phyloP scores from a whole-genome alignment of 2,329 filamentous ascomycete genomes.

The Simplicillium aogashimaense region DNA sequence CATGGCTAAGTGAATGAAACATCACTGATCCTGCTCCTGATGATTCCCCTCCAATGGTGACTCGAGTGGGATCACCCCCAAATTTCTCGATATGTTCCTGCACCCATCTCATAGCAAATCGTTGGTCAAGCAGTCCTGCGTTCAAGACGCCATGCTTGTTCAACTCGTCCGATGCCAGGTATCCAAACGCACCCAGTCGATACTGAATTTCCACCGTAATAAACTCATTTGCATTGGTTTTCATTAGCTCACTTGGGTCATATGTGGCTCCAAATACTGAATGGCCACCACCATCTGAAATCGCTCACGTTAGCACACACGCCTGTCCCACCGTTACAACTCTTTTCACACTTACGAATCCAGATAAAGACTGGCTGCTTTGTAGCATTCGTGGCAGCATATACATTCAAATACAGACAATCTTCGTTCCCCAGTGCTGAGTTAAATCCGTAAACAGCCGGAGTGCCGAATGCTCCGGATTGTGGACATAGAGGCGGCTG shows the following conservation, averaged over 20 bases:
- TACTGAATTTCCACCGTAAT: constrained; percentile 28
- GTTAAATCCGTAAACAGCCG: constrained; percentile 11
- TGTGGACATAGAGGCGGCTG: constrained; percentile 17
- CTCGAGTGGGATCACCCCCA: constrained; percentile 39
- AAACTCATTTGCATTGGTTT: constrained; percentile 19
- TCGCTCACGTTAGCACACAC: constrained; percentile 9
- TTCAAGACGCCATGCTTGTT: constrained; percentile 28
- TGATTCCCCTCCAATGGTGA: constrained; percentile 43
- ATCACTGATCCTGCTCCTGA: constrained; percentile 41
- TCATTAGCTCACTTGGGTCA: constrained; percentile 15
- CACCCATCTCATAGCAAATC: constrained; percentile 42
- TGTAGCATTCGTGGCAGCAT: constrained; percentile 27
- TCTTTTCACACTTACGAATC: constrained; percentile 18
- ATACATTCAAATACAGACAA: constrained; percentile 35
- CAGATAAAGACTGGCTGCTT: constrained; percentile 31
- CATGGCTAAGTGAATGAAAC: constrained; percentile 36
- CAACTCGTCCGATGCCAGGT: constrained; percentile 32
- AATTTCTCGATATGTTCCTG: constrained; percentile 39
- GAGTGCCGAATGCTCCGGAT: constrained; percentile 18
- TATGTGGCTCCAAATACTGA: constrained; percentile 19
- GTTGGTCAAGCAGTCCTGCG: constrained; percentile 40
- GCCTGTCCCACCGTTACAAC: constrained; percentile 29
- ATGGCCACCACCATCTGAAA: constrained; percentile 20
- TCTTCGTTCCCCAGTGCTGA: constrained; percentile 26
- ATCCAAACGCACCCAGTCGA: constrained; percentile 31